phyloP scores from a whole-genome alignment of 148 eudicot species.

The Camellia granthamiana region DNA sequence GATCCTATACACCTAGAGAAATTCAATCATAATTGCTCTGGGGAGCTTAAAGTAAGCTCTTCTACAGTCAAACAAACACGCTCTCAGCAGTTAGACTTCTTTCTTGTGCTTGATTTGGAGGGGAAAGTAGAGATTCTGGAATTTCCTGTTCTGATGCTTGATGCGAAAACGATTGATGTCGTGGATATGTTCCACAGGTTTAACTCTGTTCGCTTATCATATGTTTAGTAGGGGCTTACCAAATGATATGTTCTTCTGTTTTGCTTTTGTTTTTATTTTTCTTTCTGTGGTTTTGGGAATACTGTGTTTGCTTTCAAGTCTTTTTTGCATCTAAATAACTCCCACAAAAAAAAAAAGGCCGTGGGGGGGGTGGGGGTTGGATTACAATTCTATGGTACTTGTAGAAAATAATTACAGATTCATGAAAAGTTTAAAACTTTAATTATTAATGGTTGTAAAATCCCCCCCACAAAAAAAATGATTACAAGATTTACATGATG shows the following conservation, averaged over 20 bases:
- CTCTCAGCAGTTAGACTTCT: conserved; percentile 64
- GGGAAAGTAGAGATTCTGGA: conserved; percentile 97
- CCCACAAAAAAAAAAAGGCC: neutral
- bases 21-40: conserved; percentile 64
- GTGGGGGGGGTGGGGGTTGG: too few relatives aligned
- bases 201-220: conserved; percentile 12
- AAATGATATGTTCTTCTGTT: neutral
- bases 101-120: conserved; percentile 88
- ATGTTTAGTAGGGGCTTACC: neutral
- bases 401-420: too few relatives aligned
- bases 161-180: conserved; percentile 70
- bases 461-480: too few relatives aligned
- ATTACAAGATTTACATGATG: too few relatives aligned
- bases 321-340: neutral
- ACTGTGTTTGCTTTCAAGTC: neutral
- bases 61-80: conserved; percentile 29
- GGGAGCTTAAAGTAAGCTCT: conserved; percentile 36
- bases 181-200: conserved; percentile 93
- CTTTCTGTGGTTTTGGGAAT: conserved; percentile 3
- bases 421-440: too few relatives aligned
- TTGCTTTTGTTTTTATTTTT: neutral
- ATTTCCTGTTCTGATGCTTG: conserved; percentile 82
- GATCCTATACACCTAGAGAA: conserved; percentile 65
- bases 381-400: too few relatives aligned
- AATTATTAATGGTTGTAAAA: too few relatives aligned